Conservation (phyloP, 257 asterid species). For the Gynochthodes officinalis region DNA sequence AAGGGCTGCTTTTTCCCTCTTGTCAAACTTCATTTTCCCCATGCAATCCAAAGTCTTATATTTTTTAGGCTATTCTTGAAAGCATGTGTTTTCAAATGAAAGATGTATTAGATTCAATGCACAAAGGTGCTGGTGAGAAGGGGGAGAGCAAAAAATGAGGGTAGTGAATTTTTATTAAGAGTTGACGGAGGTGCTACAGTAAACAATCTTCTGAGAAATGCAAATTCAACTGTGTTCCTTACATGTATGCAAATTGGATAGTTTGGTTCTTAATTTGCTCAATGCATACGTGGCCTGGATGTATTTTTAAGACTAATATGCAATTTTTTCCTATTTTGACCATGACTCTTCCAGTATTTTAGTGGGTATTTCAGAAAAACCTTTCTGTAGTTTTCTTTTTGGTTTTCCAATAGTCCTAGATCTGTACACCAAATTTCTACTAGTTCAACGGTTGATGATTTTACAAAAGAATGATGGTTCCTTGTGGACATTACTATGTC, state of each 20-base stretch:
- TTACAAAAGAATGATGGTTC: not conserved
- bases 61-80: slow-evolving; percentile 91
- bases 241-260: too few species aligned
- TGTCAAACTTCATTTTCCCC: slow-evolving; percentile 20
- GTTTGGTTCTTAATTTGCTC: too few species aligned
- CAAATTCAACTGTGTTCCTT: slow-evolving; percentile 75
- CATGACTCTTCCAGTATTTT: not conserved
- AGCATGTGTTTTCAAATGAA: slow-evolving; percentile 98
- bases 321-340: too few species aligned
- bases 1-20: too few species aligned
- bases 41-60: slow-evolving; percentile 70
- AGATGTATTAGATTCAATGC: slow-evolving; percentile 93
- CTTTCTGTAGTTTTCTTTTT: too few species aligned
- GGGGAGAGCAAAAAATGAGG: slow-evolving; percentile 45
- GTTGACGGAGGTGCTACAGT: slow-evolving; percentile 97
- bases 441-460: too few species aligned
- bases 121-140: slow-evolving; percentile 73
- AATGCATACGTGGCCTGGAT: too few species aligned
- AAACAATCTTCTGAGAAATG: slow-evolving; percentile 83
- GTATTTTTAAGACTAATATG: too few species aligned
- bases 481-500: not conserved
- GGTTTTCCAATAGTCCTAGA: not conserved
- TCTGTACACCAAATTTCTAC: too few species aligned
- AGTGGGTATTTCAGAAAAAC: not conserved
- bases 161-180: slow-evolving; percentile 69